Conservation (phyloP, 345 rosid species). For the Erysimum cheiranthoides region DNA sequence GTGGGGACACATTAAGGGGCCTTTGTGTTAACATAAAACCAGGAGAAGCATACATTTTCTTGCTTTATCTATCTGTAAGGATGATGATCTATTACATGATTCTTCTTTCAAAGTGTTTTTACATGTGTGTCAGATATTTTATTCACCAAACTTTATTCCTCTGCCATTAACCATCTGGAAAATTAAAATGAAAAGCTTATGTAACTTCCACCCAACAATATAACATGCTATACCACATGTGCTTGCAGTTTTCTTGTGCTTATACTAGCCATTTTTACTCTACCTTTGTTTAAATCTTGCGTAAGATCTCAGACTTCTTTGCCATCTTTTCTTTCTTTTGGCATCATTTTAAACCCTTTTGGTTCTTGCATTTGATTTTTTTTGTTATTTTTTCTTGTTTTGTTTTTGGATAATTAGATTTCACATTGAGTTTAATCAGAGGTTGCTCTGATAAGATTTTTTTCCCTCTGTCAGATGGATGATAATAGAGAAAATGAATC, state of each 20-base stretch:
- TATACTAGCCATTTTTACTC: conserved; percentile 27
- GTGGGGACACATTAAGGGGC: conserved; percentile 52
- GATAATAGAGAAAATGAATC: conserved; percentile 7
- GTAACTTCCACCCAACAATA: conserved; percentile 44
- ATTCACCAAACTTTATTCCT: conserved; percentile 51
- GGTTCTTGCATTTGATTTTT: conserved; percentile 1
- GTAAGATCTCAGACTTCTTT: conserved; percentile 35
- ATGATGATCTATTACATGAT: conserved; percentile 39
- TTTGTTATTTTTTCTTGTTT: background rate
- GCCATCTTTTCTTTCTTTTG: background rate
- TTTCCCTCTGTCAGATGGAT: conserved; percentile 25
- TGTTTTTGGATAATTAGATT: background rate
- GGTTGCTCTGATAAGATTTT: conserved; percentile 6
- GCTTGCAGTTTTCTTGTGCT: conserved; percentile 39
- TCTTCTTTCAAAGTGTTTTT: conserved; percentile 40
- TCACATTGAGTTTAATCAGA: background rate
- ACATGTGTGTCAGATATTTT: conserved; percentile 41
- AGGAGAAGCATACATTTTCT: conserved; percentile 51
- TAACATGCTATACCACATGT: conserved; percentile 46
- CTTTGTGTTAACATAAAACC: conserved; percentile 52
- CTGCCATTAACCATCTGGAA: conserved; percentile 50
- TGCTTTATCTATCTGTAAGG: conserved; percentile 49
- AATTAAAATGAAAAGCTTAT: conserved; percentile 17
- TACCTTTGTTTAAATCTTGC: conserved; percentile 33
- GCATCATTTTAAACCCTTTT: background rate